A percentile compares a stretch with the other conserved stretches of the same genome.
Conservation (phyloP, 2,329 filamentous ascomycete species). For the Beauveria caledonica region DNA sequence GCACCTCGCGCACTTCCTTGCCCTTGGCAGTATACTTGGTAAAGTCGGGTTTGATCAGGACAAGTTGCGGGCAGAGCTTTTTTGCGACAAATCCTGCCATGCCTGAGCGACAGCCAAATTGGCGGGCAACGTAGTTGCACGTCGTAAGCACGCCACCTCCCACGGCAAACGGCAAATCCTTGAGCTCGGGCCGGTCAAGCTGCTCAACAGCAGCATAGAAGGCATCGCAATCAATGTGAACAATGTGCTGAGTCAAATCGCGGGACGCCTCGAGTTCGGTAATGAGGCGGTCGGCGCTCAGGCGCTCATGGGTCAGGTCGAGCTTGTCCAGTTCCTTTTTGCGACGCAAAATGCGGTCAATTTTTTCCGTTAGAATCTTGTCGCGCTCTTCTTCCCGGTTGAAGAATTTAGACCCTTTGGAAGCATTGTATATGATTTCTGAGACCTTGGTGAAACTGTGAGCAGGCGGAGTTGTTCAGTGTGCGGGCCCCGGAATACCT, state of each 20-base stretch:
- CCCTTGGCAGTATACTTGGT: slow-evolving; percentile 89
- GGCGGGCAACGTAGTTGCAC: slow-evolving; percentile 81
- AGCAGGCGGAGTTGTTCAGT: neutral
- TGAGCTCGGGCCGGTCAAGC: slow-evolving; percentile 74
- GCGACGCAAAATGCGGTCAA: slow-evolving; percentile 66
- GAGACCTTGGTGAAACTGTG: slow-evolving; percentile 52
- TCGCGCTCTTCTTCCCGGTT: slow-evolving; percentile 81
- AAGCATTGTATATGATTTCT: slow-evolving; percentile 94
- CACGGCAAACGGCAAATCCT: slow-evolving; percentile 82
- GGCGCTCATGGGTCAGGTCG: slow-evolving; percentile 64
- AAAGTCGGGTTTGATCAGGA: slow-evolving; percentile 78
- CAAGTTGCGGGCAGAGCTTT: slow-evolving; percentile 81
- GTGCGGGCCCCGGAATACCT: slow-evolving; percentile 38
- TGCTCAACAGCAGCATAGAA: slow-evolving; percentile 95
- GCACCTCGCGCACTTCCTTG: slow-evolving; percentile 71
- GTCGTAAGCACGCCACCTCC: slow-evolving; percentile 60
- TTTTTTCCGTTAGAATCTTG: slow-evolving; percentile 75
- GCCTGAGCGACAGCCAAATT: slow-evolving; percentile 83
- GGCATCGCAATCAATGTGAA: slow-evolving; percentile 94
- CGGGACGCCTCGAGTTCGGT: slow-evolving; percentile 68
- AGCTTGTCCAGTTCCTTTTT: slow-evolving; percentile 68
- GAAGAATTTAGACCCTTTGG: slow-evolving; percentile 95
- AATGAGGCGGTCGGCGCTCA: slow-evolving; percentile 73
- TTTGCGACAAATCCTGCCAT: slow-evolving; percentile 96
- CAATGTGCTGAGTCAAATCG: slow-evolving; percentile 75